Evolutionary conservation across 805 yeast species (phyloP), one percentile per base, ranked within the genome.

Genomic region (Wickerhamiella qilinensis): DNA sequence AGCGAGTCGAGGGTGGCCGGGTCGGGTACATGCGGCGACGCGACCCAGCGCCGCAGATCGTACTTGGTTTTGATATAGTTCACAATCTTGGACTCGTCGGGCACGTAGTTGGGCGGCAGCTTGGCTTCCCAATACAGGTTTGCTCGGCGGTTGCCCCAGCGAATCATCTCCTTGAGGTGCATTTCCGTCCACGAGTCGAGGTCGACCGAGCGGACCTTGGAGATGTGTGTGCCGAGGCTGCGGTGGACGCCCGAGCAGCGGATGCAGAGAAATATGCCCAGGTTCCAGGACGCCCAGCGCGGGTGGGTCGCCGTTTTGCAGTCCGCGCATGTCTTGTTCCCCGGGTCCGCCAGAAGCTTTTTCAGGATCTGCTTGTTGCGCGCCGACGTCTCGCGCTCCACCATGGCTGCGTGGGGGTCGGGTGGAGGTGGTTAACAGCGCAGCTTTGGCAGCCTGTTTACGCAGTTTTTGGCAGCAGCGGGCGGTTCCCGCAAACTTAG

Each of bases 141-240:
- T 20, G 93, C 91, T 30, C 55, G 69, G 66, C 62, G 68, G 54
- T 88, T 88, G 2, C 94, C 94, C 93, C 94, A 82, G 48, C 70
- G 63, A 22, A 83, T 75, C 79, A 91, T 75, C 44, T 72, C 73
- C 43, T 69, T 75, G 22, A 84, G 72, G 56, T 91, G 95, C 52
- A 81, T 94, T 49, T 85, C 94, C 4, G 91, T 81, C 98, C 98
- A 88, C 1, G 93, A 79, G 55, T 88, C 97, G 51, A 88, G 67
- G 60, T 91, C 97, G 29, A 88, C 93, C 4, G 93, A 79, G 54
- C 91, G 83, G 37, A 91, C 97, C 53, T 83, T 70, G 21, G 93
- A 77, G 35, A 88, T 84, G 59, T 88, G 98, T 0, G 96, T 86
- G 1, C 98, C 97, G 77, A 88, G 75, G 37, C 88, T 73, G 54